Percentiles rank a stretch among this genome's conserved stretches.
Conservation (phyloP, 2,329 filamentous ascomycete genomes). For the Colletotrichum viniferum region DNA sequence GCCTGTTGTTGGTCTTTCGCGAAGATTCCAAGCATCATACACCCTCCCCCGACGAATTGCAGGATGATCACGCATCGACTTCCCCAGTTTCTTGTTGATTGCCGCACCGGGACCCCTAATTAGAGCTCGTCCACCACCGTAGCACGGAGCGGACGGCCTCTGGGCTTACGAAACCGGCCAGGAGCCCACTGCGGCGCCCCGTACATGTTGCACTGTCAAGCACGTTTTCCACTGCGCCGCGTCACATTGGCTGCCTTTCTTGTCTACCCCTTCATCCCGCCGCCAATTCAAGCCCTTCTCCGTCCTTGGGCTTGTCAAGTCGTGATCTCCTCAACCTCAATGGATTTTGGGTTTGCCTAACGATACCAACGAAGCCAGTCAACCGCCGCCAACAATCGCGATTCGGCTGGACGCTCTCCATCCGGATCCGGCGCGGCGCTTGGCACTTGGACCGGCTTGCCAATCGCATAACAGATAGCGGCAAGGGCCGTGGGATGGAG, state of each 20-base stretch:
- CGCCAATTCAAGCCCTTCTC: background rate
- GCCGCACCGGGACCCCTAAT: background rate
- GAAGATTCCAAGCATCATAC: background rate
- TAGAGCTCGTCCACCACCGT: background rate
- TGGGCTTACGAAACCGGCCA: constrained; percentile 12
- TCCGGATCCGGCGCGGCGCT: constrained; percentile 17
- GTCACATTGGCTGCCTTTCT: background rate
- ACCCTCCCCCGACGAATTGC: background rate
- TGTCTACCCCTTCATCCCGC: background rate
- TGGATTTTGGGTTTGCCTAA: background rate
- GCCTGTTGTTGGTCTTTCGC: background rate
- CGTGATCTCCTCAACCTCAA: background rate
- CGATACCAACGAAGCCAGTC: background rate
- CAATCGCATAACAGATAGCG: background rate
- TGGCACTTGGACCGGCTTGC: constrained; percentile 1
- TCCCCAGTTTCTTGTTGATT: background rate
- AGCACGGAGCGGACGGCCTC: background rate
- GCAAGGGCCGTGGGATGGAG: background rate
- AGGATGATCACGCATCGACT: background rate
- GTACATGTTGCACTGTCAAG: constrained; percentile 4
- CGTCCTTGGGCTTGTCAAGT: background rate
- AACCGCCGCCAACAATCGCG: background rate
- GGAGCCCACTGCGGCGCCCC: background rate
- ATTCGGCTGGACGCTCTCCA: constrained; percentile 17
- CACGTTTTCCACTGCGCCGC: constrained; percentile 8